Percentiles rank a stretch among this genome's conserved stretches.
Evolutionary conservation across 139 green algal species (phyloP).

Genomic region (Trebouxia sp.): DNA sequence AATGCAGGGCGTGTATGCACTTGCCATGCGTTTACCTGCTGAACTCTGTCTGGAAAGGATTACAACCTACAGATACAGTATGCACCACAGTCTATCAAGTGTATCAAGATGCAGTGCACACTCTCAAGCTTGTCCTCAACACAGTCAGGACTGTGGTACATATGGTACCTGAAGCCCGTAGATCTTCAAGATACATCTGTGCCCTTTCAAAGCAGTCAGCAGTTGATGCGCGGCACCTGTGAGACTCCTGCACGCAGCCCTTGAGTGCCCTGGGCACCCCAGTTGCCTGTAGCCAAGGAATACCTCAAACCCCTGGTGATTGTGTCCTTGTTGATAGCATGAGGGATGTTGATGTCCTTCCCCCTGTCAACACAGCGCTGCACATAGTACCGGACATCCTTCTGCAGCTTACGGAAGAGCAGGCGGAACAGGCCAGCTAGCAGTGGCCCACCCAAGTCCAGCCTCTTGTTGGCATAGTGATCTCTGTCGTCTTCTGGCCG

Average conservation of each 20-base stretch:
- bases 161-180: too few species aligned
- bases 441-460: slow-evolving; percentile 89
- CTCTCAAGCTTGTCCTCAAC: too few species aligned
- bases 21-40: too few species aligned
- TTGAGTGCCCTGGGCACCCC: slow-evolving; percentile 83
- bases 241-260: slow-evolving; percentile 83
- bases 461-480: slow-evolving; percentile 98
- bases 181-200: too few species aligned
- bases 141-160: neutral
- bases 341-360: slow-evolving; percentile 79
- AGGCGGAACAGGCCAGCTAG: slow-evolving; percentile 84
- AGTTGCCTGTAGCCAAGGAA: slow-evolving; percentile 97
- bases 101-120: too few species aligned
- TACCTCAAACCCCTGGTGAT: slow-evolving; percentile 95
- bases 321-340: slow-evolving; percentile 88
- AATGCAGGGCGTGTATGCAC: too few species aligned
- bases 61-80: too few species aligned
- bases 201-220: too few species aligned
- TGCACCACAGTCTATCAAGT: too few species aligned
- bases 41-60: too few species aligned
- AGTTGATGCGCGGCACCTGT: too few species aligned
- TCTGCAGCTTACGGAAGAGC: slow-evolving; percentile 95
- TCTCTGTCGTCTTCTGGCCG: slow-evolving; percentile 92
- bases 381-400: slow-evolving; percentile 86
- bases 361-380: slow-evolving; percentile 69